Evolutionary conservation across 108 stramenopile genomes (phyloP).

Genomic region (Mayamaea pseudoterrestris): DNA sequence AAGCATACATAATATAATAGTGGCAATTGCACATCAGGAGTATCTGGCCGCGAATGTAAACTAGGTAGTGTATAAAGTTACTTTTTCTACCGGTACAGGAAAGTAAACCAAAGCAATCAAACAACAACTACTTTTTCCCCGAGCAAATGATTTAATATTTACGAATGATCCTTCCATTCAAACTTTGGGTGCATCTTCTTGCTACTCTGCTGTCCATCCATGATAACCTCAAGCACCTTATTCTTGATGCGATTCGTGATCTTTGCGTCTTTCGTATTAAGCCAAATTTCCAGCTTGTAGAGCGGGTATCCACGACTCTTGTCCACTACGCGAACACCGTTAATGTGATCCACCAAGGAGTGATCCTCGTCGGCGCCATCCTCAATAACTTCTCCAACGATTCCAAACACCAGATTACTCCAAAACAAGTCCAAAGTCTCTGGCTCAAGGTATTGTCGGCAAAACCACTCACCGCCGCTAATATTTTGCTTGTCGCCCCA

Average conservation of each 20-base stretch:
- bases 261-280: conserved; percentile 55
- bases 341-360: conserved; percentile 26
- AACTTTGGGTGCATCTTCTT: conserved; percentile 61
- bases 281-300: conserved; percentile 80
- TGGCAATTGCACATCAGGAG: too few species aligned
- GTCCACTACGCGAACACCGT: conserved; percentile 86
- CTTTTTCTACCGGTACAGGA: too few species aligned
- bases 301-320: conserved; percentile 66
- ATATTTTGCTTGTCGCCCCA: conserved; percentile 89
- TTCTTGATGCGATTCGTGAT: conserved; percentile 45
- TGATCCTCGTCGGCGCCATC: conserved; percentile 28
- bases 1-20: too few species aligned
- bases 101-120: too few species aligned
- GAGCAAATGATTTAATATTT: too few species aligned
- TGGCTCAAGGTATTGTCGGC: conserved; percentile 57
- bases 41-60: too few species aligned
- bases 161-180: conserved; percentile 78
- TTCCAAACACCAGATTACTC: conserved; percentile 79
- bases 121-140: too few species aligned
- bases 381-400: conserved; percentile 85
- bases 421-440: conserved; percentile 79
- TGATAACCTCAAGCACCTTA: conserved; percentile 40
- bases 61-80: too few species aligned
- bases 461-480: conserved; percentile 83
- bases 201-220: conserved; percentile 44